These are phyloP conservation scores for Jamesozyma lodderae DNA, from an alignment of 805 yeast species.

Conservation along the genomic window DNA sequence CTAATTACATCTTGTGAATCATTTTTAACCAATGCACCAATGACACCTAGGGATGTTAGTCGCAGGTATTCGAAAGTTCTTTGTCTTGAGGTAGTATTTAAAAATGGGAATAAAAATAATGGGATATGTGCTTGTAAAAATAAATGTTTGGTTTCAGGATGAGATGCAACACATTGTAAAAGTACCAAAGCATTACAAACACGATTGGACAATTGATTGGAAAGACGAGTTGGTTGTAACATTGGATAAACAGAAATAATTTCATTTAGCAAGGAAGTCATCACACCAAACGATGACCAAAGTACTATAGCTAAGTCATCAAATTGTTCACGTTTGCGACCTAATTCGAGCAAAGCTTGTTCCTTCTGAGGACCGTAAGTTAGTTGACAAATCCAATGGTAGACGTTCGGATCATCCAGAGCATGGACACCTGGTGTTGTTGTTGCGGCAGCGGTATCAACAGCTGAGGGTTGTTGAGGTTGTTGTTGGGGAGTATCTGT, in stretches of 20 bases:
- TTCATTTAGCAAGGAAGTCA: conserved; percentile 85
- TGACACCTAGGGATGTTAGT: conserved; percentile 88
- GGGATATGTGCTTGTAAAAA: conserved; percentile 89
- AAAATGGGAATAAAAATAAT: conserved; percentile 82
- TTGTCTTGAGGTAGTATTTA: conserved; percentile 84
- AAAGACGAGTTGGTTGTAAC: conserved; percentile 75
- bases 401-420: conserved; percentile 71
- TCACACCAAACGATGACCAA: conserved; percentile 95
- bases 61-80: conserved; percentile 90
- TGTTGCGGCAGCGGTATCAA: not conserved
- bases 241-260: conserved; percentile 85
- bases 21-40: conserved; percentile 93
- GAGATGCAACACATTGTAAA: conserved; percentile 94
- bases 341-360: conserved; percentile 83
- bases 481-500: not conserved
- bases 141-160: conserved; percentile 76
- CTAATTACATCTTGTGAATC: conserved; percentile 93
- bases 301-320: conserved; percentile 87
- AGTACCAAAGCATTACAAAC: conserved; percentile 94
- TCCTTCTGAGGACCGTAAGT: conserved; percentile 88
- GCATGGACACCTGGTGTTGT: conserved; percentile 29
- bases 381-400: conserved; percentile 81
- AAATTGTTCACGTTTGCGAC: conserved; percentile 88
- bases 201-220: conserved; percentile 80
- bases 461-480: not conserved